Evolutionary conservation across 2,329 filamentous ascomycete species (phyloP), one percentile per base, ranked within the genome.

Genomic region (Chaetomium strumarium): DNA sequence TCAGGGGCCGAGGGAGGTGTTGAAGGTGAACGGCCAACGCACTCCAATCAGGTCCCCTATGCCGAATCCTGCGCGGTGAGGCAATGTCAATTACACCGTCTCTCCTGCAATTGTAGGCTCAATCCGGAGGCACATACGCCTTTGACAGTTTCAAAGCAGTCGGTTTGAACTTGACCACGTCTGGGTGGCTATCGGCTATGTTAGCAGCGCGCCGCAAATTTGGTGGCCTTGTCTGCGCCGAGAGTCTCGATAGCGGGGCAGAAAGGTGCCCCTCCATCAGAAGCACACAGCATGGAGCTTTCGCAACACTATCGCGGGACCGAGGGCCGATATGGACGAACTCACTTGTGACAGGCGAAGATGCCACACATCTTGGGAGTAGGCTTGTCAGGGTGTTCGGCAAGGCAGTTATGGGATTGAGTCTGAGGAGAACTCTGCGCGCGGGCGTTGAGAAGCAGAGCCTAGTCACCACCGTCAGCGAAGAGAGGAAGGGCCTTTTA

Each of bases 31-130:
- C 36, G 30, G 46, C 43, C 53, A 57, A 82, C 88, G 86, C 77
- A 93, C 90, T 96, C 93, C 93, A 99, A 78, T 99, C 93, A 66
- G 93, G 93, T 64, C 93, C 93, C 72, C 93, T 86, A 75, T 99
- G 93, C 65, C 95, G 90, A 68, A 96, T 82, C 69, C 90, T 95
- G 70, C 63, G 59, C 65, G 59, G 62, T 58, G 24, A 59, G 62
- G 55, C 55, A 52, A 59, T 61, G 75, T 75, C 68, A 72, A 70
- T 70, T 69, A 61, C 62, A 53, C 50, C 50, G 55, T 67, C 52
- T 63, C 57, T 44, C 19, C 56, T 53, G 56, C 46, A 46, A 16
- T 20, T 45, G 19, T 29, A 30, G 53, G 55, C 61, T 65, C 63
- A 68, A 64, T 65, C 58, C 55, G 50, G 46, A 14, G 43, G 49